Evolutionary conservation across 257 asterid genomes (phyloP).

Genomic region (Rehmannia glutinosa): DNA sequence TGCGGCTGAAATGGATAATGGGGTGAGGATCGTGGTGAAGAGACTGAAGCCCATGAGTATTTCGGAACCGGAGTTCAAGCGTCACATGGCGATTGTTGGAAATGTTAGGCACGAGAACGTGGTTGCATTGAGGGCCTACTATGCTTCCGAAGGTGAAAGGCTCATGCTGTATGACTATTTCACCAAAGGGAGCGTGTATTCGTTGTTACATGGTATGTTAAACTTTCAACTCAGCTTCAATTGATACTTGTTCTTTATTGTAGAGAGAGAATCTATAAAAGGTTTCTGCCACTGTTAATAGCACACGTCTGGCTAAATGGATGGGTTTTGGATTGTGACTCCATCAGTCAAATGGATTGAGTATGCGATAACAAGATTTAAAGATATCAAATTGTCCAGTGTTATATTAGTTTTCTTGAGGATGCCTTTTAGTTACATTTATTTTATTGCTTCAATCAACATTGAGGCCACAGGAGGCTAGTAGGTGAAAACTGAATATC

Average conservation of each 20-base stretch:
- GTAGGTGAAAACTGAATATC: not conserved
- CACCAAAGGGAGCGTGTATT: not conserved
- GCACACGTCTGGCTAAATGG: too few species aligned
- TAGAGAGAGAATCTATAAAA: too few species aligned
- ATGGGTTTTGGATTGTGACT: too few species aligned
- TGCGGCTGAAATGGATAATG: not conserved
- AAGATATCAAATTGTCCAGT: too few species aligned
- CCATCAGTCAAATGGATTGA: too few species aligned
- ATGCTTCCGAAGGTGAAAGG: not conserved
- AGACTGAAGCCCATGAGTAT: not conserved
- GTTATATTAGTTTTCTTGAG: too few species aligned
- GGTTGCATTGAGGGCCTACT: constrained; percentile 19
- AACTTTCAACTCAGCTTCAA: not conserved
- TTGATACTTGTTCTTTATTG: not conserved
- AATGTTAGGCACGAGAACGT: constrained; percentile 20
- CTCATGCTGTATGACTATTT: constrained; percentile 14
- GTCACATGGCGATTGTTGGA: constrained; percentile 2
- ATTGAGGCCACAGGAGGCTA: not conserved
- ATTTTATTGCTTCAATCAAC: not conserved
- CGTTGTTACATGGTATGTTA: constrained; percentile 15
- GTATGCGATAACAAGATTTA: too few species aligned
- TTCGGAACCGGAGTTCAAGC: not conserved
- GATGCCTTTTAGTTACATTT: not conserved
- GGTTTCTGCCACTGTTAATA: not conserved
- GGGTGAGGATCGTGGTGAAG: constrained; percentile 15